A percentile compares a stretch with the other conserved stretches of the same genome.
Conservation (phyloP, 202 grass and related monocot genomes). For the Thinopyrum obtusiflorum region DNA sequence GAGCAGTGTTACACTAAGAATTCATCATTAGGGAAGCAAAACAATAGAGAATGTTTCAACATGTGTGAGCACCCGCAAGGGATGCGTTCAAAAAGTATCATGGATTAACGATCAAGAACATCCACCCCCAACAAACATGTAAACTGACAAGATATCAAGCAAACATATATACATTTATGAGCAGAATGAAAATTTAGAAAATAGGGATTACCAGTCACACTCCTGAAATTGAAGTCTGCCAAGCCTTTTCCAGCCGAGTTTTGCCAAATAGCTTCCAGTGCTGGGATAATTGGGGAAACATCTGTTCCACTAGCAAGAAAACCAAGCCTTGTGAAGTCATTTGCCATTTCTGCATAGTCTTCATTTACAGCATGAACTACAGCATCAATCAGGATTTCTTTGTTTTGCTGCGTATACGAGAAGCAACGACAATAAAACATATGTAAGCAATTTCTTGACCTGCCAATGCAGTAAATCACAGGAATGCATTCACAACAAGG, state of each 20-base stretch:
- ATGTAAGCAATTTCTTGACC: not conserved
- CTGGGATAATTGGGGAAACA: constrained; percentile 88
- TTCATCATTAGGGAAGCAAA: constrained; percentile 17
- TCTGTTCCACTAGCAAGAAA: constrained; percentile 93
- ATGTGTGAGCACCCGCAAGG: not conserved
- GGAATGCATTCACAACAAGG: not conserved
- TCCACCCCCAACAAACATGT: constrained; percentile 4
- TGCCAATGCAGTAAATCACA: not conserved
- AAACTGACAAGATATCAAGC: not conserved
- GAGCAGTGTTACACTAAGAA: constrained; percentile 8
- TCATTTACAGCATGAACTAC: constrained; percentile 99
- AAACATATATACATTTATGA: constrained; percentile 6
- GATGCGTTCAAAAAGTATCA: not conserved
- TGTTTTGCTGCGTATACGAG: constrained; percentile 79
- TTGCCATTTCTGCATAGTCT: constrained; percentile 99
- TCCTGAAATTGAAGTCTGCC: constrained; percentile 97
- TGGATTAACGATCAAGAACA: not conserved
- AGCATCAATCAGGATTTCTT: constrained; percentile 96
- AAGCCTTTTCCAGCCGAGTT: constrained; percentile 96
- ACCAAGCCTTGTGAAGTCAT: constrained; percentile 99
- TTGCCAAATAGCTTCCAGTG: constrained; percentile 95
- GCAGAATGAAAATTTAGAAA: not conserved
- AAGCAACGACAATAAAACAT: not conserved
- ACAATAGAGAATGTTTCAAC: not conserved
- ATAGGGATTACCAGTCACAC: constrained; percentile 67